Percentiles rank a stretch among this genome's conserved stretches.
These are phyloP conservation scores for Termitomyces sp. DNA, from an alignment of 768 basidiomycete species.

Conservation along the genomic window DNA sequence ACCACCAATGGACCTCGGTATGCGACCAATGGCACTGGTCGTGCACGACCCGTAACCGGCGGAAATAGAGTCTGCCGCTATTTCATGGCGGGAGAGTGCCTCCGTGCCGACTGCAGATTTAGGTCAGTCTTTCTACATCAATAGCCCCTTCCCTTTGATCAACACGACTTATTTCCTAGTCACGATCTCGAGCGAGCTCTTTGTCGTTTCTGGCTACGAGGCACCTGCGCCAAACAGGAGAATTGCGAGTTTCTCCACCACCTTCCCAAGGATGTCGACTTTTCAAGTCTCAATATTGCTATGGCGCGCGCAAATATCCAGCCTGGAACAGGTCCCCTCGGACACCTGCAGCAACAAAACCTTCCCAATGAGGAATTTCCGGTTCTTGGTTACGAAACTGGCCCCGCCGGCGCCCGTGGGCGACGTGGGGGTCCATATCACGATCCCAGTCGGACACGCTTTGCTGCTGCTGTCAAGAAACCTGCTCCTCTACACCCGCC, in stretches of 20 bases:
- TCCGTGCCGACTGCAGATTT: conserved; percentile 95
- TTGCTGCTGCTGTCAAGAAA: conserved; percentile 88
- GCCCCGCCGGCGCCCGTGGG: conserved; percentile 25
- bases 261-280: conserved; percentile 81
- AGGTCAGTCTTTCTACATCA: conserved; percentile 50
- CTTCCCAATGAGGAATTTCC: conserved; percentile 70
- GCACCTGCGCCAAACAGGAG: conserved; percentile 95
- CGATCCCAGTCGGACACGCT: conserved; percentile 87
- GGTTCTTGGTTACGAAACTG: conserved; percentile 46
- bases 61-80: conserved; percentile 91
- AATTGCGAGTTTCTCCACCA: conserved; percentile 95
- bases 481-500: conserved; percentile 17
- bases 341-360: conserved; percentile 24
- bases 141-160: background rate
- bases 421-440: conserved; percentile 45
- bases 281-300: conserved; percentile 60
- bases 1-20: conserved; percentile 33
- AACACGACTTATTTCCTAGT: conserved; percentile 34
- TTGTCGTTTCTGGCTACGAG: conserved; percentile 96
- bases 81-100: conserved; percentile 93
- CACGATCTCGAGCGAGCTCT: conserved; percentile 93
- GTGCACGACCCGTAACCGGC: conserved; percentile 42
- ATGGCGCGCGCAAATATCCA: conserved; percentile 64
- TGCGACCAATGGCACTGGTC: conserved; percentile 40
- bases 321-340: conserved; percentile 38